These are phyloP conservation scores for Starmerella stellata DNA, from an alignment of 805 yeast species.

Conservation along the genomic window DNA sequence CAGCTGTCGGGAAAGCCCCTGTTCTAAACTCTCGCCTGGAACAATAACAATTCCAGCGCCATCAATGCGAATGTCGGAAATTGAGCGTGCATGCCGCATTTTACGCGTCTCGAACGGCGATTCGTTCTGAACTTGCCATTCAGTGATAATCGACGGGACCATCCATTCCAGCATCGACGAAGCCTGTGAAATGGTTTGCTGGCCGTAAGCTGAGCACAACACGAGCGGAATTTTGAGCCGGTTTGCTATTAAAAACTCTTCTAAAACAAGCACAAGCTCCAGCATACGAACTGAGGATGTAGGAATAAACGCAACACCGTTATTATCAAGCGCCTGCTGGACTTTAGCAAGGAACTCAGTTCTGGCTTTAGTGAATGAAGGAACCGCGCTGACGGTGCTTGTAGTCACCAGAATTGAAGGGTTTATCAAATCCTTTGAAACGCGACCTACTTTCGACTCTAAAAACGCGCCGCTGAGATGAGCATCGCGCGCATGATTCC, in stretches of 20 bases:
- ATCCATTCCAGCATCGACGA: constrained; percentile 91
- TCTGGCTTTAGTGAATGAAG: constrained; percentile 21
- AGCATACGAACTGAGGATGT: constrained; percentile 67
- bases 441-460: constrained; percentile 36
- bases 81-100: constrained; percentile 40
- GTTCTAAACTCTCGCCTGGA: constrained; percentile 45
- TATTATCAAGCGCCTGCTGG: constrained; percentile 46
- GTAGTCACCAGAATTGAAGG: constrained; percentile 75
- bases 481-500: constrained; percentile 87
- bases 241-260: constrained; percentile 36
- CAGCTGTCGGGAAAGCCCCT: constrained; percentile 35
- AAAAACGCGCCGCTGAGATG: constrained; percentile 60
- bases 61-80: constrained; percentile 28
- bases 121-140: constrained; percentile 58
- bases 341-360: constrained; percentile 46
- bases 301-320: constrained; percentile 72
- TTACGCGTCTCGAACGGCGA: constrained; percentile 63
- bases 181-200: constrained; percentile 62
- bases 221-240: constrained; percentile 43
- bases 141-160: constrained; percentile 67
- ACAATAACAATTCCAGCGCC: constrained; percentile 61
- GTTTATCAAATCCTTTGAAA: constrained; percentile 41
- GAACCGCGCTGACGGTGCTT: constrained; percentile 37
- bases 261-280: constrained; percentile 60
- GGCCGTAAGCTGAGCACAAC: constrained; percentile 59